A percentile compares a stretch with the other conserved stretches of the same genome.
Evolutionary conservation across 2,329 filamentous ascomycete genomes (phyloP).

Genomic region (Drechslerella coelobrocha): DNA sequence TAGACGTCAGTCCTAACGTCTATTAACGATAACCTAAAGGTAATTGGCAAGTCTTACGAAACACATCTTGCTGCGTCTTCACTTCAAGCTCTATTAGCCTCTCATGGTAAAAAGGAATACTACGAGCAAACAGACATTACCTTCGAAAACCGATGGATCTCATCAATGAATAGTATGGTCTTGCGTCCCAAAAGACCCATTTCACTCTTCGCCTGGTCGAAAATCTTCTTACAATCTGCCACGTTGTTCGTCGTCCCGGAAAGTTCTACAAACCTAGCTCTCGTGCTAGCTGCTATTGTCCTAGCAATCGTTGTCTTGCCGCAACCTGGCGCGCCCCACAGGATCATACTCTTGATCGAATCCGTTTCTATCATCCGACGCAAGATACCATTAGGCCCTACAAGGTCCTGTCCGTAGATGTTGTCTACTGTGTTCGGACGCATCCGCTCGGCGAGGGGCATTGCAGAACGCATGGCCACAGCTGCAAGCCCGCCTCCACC

Average conservation of each 20-base stretch:
- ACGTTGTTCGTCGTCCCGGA: constrained; percentile 91
- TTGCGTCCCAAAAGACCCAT: constrained; percentile 80
- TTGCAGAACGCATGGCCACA: constrained; percentile 63
- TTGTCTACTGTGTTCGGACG: constrained; percentile 82
- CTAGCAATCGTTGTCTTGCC: constrained; percentile 92
- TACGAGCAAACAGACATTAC: constrained; percentile 10
- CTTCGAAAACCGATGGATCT: constrained; percentile 70
- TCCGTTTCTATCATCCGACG: constrained; percentile 84
- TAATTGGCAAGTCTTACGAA: constrained; percentile 59
- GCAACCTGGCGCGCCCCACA: constrained; percentile 84
- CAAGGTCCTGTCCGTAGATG: constrained; percentile 88
- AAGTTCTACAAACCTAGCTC: constrained; percentile 89
- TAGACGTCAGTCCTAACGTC: background rate
- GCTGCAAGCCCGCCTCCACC: constrained; percentile 71
- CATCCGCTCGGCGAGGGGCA: constrained; percentile 93
- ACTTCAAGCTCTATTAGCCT: constrained; percentile 27
- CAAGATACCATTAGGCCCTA: constrained; percentile 82
- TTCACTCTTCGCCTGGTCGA: constrained; percentile 71
- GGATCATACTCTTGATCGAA: constrained; percentile 89
- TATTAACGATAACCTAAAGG: background rate
- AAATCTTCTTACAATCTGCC: constrained; percentile 67
- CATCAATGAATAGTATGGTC: constrained; percentile 97
- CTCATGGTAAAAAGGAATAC: background rate
- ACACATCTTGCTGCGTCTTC: constrained; percentile 89
- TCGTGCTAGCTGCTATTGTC: constrained; percentile 82